Percentiles rank a stretch among this genome's conserved stretches.
These are phyloP conservation scores for Podospora tetraspora DNA, from an alignment of 495 filamentous ascomycete genomes.

Conservation along the genomic window DNA sequence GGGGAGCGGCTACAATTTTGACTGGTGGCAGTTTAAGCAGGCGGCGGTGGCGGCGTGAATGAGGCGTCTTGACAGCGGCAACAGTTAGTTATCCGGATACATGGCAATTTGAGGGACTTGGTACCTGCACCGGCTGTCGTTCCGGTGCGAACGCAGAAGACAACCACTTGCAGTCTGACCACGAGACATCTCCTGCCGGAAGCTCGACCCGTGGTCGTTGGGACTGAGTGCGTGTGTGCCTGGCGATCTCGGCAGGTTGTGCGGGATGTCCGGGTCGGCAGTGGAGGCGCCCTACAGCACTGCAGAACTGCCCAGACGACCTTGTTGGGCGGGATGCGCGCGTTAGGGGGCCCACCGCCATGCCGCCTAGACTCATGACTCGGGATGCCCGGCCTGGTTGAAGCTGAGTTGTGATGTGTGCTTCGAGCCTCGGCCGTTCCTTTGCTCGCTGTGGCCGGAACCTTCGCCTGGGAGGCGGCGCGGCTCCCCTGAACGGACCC, in stretches of 20 bases:
- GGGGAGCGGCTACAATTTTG: conserved; percentile 15
- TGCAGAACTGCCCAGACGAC: neutral
- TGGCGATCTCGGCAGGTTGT: neutral
- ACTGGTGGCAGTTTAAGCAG: conserved; percentile 21
- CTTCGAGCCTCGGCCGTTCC: too few species aligned
- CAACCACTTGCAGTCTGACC: too few species aligned
- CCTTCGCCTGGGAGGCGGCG: too few species aligned
- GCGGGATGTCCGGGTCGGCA: neutral
- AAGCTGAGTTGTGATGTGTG: too few species aligned
- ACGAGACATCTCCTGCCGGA: too few species aligned
- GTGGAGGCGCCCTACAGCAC: neutral
- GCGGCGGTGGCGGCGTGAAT: conserved; percentile 23
- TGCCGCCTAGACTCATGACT: neutral
- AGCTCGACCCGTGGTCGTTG: neutral
- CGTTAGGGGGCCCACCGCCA: too few species aligned
- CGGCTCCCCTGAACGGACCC: too few species aligned
- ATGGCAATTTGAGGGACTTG: neutral
- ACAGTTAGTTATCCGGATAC: neutral
- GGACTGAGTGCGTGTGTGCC: neutral
- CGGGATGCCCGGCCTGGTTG: neutral
- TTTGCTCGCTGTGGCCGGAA: too few species aligned
- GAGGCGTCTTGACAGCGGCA: neutral
- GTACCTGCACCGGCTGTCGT: neutral
- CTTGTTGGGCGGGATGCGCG: too few species aligned
- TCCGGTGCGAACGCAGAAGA: too few species aligned